Evolutionary conservation across 176 grass and related monocot genomes (phyloP), one percentile per base, ranked within the genome.

Genomic region (Raddia distichophylla): DNA sequence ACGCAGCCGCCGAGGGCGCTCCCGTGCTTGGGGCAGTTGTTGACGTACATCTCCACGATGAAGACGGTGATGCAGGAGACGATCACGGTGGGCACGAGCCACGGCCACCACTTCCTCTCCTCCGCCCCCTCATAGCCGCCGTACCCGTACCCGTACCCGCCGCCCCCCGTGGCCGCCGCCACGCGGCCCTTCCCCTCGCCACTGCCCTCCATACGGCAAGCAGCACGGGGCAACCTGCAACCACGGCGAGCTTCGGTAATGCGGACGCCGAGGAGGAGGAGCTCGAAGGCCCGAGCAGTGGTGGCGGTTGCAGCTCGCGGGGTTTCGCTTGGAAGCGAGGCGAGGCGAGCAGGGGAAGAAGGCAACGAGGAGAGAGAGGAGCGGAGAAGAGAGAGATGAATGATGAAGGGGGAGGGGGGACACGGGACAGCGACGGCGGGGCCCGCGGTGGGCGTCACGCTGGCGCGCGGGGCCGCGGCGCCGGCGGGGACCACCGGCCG

Each of bases 11-110:
- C 95, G 40, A 75, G 53, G 35, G 78, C 55, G 32, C 46, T 74
- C 13, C 59, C 17, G 77, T 93, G 84, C 47, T 12, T 77, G 54
- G 92, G 88, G 88, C 95, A 98, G 83, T 98, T 81, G 78, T 98
- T 98, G 78, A 95, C 80, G 45, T 87, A 92, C 92, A 98, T 98
- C 95, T 95, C 92, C 35, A 86, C 86, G 76, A 83, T 65, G 84
- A 98, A 98, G 17, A 98, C 88, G 5, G 72, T 92, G 47, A 98
- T 73, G 84, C 92, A 91, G 20, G 86, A 90, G 10, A 98, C 77
- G 65, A 98, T 87, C n/a, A 95, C 64, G 64, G 86, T 70, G 78
- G 95, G 95, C 56, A 98, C 95, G 34, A 98, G 53, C 95, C 92
- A 98, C 43, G 95, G 84, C 86, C 80, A 85, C 95, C 92, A 98